These are phyloP conservation scores for Cryphonectria carpinicola DNA, from an alignment of 2,329 filamentous ascomycete genomes.

Conservation along the genomic window DNA sequence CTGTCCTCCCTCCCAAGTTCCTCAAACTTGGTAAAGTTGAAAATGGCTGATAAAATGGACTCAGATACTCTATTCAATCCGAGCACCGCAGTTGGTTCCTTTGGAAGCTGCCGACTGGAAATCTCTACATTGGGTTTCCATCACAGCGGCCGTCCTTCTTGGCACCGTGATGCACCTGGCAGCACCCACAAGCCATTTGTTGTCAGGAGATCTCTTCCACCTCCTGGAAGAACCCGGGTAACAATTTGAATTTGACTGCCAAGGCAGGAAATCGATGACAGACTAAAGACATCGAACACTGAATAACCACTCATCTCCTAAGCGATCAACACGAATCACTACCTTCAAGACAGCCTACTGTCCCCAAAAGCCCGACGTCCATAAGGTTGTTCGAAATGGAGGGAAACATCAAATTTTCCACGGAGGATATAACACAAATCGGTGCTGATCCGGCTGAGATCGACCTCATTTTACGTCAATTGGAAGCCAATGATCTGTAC, in stretches of 20 bases:
- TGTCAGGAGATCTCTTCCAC: neutral
- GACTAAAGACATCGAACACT: neutral
- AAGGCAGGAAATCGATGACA: neutral
- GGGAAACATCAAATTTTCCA: neutral
- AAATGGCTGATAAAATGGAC: neutral
- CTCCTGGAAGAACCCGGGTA: conserved; percentile 26
- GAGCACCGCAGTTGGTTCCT: too few species aligned
- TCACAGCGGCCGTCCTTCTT: neutral
- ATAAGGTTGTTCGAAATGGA: neutral
- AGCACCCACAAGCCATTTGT: neutral
- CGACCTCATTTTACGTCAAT: neutral
- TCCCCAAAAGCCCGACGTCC: too few species aligned
- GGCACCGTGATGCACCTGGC: neutral
- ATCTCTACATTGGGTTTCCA: neutral
- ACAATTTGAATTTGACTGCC: conserved; percentile 7
- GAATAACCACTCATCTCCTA: neutral
- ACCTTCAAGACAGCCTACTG: neutral
- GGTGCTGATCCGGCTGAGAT: neutral
- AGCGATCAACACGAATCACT: neutral
- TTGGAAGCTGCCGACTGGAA: neutral
- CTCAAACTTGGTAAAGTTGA: neutral
- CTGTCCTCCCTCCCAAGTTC: neutral
- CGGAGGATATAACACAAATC: neutral
- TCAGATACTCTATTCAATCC: neutral
- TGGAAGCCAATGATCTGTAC: neutral